A percentile compares a stretch with the other conserved stretches of the same genome.
These are phyloP conservation scores for Ogataea hybrid DNA, from an alignment of 1,139 yeast genomes.

Conservation along the genomic window DNA sequence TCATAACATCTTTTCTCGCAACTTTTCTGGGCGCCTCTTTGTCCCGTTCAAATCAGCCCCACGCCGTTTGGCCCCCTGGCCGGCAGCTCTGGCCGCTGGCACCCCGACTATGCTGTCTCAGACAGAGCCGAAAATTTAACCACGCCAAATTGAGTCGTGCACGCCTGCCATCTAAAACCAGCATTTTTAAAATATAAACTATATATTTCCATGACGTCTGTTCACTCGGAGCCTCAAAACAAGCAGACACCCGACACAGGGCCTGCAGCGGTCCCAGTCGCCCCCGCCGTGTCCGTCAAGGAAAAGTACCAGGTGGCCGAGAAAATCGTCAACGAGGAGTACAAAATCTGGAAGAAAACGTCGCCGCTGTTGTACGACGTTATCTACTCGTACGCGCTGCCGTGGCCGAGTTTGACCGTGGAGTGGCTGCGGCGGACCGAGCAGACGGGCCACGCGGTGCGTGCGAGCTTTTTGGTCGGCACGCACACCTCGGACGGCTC, in stretches of 20 bases:
- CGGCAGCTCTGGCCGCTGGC: too few species aligned
- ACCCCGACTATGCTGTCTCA: too few species aligned
- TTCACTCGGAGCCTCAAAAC: slow-evolving; percentile 7
- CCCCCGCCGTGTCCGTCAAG: slow-evolving; percentile 22
- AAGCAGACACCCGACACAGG: slow-evolving; percentile 34
- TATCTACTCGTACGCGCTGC: slow-evolving; percentile 64
- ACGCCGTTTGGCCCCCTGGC: too few species aligned
- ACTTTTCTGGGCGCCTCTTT: too few species aligned
- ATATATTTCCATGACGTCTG: slow-evolving; percentile 5
- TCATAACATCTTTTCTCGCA: too few species aligned
- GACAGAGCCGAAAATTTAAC: too few species aligned
- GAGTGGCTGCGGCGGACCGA: slow-evolving; percentile 47
- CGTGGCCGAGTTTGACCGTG: slow-evolving; percentile 55
- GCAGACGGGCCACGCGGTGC: slow-evolving; percentile 37
- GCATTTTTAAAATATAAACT: background rate
- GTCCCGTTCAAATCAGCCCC: too few species aligned
- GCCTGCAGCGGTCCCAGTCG: background rate
- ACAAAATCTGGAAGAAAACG: slow-evolving; percentile 93
- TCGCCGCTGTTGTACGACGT: slow-evolving; percentile 86
- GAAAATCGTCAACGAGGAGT: slow-evolving; percentile 62
- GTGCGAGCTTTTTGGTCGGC: slow-evolving; percentile 46
- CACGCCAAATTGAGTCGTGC: background rate
- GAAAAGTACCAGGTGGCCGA: slow-evolving; percentile 48
- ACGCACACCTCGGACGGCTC: slow-evolving; percentile 43
- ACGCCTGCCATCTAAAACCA: background rate